Evolutionary conservation across 768 basidiomycete genomes (phyloP).

Genomic region (Tephrocybe rancida): DNA sequence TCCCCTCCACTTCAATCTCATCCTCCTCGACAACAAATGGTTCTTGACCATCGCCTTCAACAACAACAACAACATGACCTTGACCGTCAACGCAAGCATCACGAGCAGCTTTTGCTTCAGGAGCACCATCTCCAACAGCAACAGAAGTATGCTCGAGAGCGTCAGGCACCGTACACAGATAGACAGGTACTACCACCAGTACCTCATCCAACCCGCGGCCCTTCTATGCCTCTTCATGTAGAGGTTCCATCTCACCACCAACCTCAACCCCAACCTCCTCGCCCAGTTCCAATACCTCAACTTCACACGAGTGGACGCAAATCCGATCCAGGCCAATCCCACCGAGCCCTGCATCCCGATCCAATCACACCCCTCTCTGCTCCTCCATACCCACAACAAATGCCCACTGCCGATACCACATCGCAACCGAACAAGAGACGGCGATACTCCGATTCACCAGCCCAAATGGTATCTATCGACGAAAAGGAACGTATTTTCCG

Average conservation of each 20-base stretch:
- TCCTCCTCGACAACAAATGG: conserved; percentile 13
- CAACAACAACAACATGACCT: conserved; percentile 27
- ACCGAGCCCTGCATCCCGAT: conserved; percentile 17
- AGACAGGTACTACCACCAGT: conserved; percentile 6
- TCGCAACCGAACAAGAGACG: conserved; percentile 41
- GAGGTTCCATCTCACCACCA: conserved; percentile 11
- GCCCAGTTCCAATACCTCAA: conserved; percentile 7
- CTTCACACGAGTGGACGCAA: conserved; percentile 13
- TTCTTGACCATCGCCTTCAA: conserved; percentile 23
- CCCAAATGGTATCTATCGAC: conserved; percentile 22
- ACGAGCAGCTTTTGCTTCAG: conserved; percentile 22
- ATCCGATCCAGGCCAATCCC: conserved; percentile 17
- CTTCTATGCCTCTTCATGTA: conserved; percentile 16
- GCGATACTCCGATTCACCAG: conserved; percentile 43
- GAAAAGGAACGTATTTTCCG: conserved; percentile 30
- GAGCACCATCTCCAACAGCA: conserved; percentile 26
- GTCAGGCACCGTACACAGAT: conserved; percentile 17
- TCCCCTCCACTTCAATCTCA: conserved; percentile 9
- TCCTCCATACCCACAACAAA: conserved; percentile 3
- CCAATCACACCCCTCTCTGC: conserved; percentile 12
- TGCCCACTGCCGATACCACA: not conserved
- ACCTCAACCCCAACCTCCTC: conserved; percentile 13
- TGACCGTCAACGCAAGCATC: conserved; percentile 26
- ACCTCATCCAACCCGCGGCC: conserved; percentile 7
- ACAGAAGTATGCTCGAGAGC: conserved; percentile 23